Base-by-base conservation (phyloP, 306 rosid species). In the Adenanthera pavonina region DNA sequence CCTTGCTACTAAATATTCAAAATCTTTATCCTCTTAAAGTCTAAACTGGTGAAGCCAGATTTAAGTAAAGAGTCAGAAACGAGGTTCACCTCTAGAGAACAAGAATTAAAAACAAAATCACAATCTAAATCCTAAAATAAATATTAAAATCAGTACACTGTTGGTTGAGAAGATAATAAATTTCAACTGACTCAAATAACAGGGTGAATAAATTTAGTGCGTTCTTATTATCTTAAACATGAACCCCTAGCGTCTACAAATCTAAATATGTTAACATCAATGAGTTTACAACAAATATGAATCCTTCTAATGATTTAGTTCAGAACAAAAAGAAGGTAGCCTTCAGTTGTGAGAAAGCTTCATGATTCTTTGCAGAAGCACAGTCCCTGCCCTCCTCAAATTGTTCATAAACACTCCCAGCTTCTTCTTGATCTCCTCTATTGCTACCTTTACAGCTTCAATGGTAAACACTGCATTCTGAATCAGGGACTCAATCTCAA, bases 301-400 rank as follows among this genome's bases (percentile, higher is more conserved):
- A 30, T 57, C 48, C 53, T 35, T 61, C n/a, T 66, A 15, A 62
- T 43, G 40, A 85, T 35, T 73, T 56, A 54, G 78, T 48, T 62
- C 79, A 76, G n/a, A 83, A 82, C 16, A 71, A 66, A n/a, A 69
- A 54, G 73, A 49, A n/a, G 34, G 34, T 44, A 41, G 19, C 38
- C 41, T 69, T 87, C 77, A 88, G 78, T 75, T 79, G 78, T 91
- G 87, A 51, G 95, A 89, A 75, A 89, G 92, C 77, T 82, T 92
- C 52, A 94, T 85, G 80, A 94, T 92, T 83, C 89, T 89, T 67
- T 90, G 97, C 44, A 94, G 88, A 78, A 94, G 94, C 65, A 94
- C 97, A n/a, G 97, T 94, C 85, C 97, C 90, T 40, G 97, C 98
- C 78, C 85, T 87, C 43, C 91, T 84, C 40, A 89, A 89, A 88